Conservation (phyloP, 176 grass and related monocot genomes). For the Ampelocalamus luodianensis region DNA sequence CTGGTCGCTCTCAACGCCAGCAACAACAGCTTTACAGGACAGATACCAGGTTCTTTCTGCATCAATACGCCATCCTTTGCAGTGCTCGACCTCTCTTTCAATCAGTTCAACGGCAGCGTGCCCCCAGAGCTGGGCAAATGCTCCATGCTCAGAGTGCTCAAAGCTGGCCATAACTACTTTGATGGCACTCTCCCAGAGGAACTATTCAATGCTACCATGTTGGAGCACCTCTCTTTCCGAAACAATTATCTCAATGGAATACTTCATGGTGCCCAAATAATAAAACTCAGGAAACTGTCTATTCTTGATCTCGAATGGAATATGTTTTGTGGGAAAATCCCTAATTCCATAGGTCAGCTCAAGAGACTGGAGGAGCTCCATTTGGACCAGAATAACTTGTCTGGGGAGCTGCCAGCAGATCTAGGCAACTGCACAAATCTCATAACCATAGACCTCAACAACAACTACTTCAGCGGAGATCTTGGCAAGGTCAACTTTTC, state of each 20-base stretch:
- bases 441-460: slow-evolving; percentile 9
- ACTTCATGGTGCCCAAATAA: neutral
- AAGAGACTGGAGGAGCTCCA: neutral
- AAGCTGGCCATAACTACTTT: slow-evolving; percentile 20
- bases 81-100: slow-evolving; percentile 30
- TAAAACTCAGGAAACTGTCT: neutral
- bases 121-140: slow-evolving; percentile 12
- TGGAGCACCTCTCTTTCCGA: slow-evolving; percentile 29
- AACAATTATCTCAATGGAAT: neutral
- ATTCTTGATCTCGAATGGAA: slow-evolving; percentile 25
- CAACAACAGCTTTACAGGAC: slow-evolving; percentile 43
- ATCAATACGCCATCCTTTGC: neutral
- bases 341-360: slow-evolving; percentile 29
- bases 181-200: slow-evolving; percentile 25
- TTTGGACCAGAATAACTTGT: slow-evolving; percentile 13
- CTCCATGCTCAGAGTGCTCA: slow-evolving; percentile 23
- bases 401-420: neutral
- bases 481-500: slow-evolving; percentile 32
- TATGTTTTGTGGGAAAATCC: neutral
- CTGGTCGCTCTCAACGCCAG: slow-evolving; percentile 26
- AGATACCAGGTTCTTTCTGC: slow-evolving; percentile 15
- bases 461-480: slow-evolving; percentile 12
- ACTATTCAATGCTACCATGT: slow-evolving; percentile 36
- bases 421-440: slow-evolving; percentile 30
- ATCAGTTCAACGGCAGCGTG: slow-evolving; percentile 29